These are phyloP conservation scores for Adansonia gregorii DNA, from an alignment of 441 rosid species.

Conservation along the genomic window DNA sequence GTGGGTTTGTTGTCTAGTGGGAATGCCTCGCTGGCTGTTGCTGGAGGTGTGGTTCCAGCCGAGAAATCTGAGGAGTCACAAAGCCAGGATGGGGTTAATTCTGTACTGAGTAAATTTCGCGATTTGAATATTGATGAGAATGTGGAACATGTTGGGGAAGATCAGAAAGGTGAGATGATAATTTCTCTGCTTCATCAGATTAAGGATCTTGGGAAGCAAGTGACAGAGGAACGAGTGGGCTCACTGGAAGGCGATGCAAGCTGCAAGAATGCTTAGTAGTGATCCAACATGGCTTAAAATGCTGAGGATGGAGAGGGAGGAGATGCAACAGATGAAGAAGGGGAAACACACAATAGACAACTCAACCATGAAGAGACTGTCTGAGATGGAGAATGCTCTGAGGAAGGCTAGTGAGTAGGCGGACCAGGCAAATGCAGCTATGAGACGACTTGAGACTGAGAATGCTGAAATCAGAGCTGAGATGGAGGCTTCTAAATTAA, in stretches of 20 bases:
- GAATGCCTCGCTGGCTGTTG: conserved; percentile 35
- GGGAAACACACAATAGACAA: conserved; percentile 39
- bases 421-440: neutral
- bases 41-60: conserved; percentile 35
- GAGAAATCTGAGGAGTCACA: conserved; percentile 54
- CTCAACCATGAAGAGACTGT: neutral
- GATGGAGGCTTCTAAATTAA: conserved; percentile 58
- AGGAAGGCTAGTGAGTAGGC: neutral
- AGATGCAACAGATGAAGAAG: conserved; percentile 68
- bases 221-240: conserved; percentile 93
- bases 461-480: conserved; percentile 4
- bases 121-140: conserved; percentile 77
- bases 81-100: conserved; percentile 54
- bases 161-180: conserved; percentile 74
- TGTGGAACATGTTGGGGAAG: conserved; percentile 57
- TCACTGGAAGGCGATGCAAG: conserved; percentile 93
- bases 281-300: conserved; percentile 77
- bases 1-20: conserved; percentile 38
- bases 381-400: neutral
- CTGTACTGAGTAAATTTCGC: conserved; percentile 61
- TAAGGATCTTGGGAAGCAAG: conserved; percentile 73
- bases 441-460: neutral
- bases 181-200: conserved; percentile 60
- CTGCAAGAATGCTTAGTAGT: conserved; percentile 80
- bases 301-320: conserved; percentile 84